Evolutionary conservation across 805 yeast genomes (phyloP), one percentile per base, ranked within the genome.

Genomic region (Candida wancherniae): DNA sequence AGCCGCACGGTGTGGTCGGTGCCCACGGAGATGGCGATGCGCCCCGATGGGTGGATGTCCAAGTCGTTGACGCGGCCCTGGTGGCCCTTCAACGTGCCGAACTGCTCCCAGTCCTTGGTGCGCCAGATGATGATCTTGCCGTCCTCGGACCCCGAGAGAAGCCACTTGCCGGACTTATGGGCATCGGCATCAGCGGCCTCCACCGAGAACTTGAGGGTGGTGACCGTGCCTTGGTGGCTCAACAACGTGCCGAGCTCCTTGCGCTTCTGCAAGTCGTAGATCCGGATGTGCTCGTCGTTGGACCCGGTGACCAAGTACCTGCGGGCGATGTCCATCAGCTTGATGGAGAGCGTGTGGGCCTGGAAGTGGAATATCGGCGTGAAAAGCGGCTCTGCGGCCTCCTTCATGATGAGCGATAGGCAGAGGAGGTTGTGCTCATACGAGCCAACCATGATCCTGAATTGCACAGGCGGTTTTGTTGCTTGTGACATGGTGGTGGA

Each of bases 321-420:
- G 47, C 75, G 81, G 17, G 92, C 84, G 13, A 79, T 65, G 41
- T 90, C 96, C 44, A 92, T 68, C 28, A 92, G 71, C 55, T 88
- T 81, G 34, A 92, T 85, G 20, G 96, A 83, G 30, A 86, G 69
- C 0, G 95, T 68, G 58, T 92, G 98, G 1, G 98, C 95, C 47
- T 90, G 86, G 60, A 92, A 90, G 56, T 92, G 97, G 67, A 92
- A 92, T 24, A 92, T 80, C 3, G 97, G 95, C 26, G 86, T 87
- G 62, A 92, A 92, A 15, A 44, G 40, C 3, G 50, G 45, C 7
- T 84, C 67, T 1, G 87, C 79, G 9, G 33, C 36, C 2, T 50
- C 47, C 38, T 77, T 72, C 15, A 85, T 47, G n/a, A 79, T 71
- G 25, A 85, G 62, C 1, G 96, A 84, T 10, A 87, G 67, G 65